These are phyloP conservation scores for Cyanophora paradoxa DNA, from an alignment of 78 protist species.

Conservation along the genomic window DNA sequence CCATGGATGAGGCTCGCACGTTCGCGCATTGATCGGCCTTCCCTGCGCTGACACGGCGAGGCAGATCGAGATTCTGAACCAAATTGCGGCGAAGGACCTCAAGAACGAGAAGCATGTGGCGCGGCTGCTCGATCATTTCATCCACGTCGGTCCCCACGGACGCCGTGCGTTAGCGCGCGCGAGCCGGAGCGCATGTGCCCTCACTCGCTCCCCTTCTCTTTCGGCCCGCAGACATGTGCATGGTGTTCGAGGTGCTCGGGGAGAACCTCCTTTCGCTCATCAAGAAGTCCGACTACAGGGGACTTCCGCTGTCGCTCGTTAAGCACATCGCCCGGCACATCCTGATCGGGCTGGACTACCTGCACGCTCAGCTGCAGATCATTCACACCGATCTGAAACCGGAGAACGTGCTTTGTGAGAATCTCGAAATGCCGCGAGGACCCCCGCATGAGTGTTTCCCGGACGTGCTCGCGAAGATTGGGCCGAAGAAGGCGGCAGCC, in stretches of 20 bases:
- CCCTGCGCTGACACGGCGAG: background rate
- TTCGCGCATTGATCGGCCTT: background rate
- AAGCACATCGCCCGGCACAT: conserved; percentile 52
- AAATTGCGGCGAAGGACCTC: no score
- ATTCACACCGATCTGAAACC: conserved; percentile 93
- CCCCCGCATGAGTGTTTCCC: no score
- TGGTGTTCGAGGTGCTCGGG: conserved; percentile 89
- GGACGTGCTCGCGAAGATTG: no score
- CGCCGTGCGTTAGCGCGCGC: no score
- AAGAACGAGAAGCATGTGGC: conserved; percentile 20
- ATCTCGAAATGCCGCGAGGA: no score
- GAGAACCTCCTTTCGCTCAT: conserved; percentile 61
- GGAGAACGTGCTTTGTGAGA: conserved; percentile 87
- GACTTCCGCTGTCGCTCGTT: conserved; percentile 73
- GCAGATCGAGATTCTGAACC: conserved; percentile 27
- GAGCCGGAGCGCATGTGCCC: no score
- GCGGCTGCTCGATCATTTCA: conserved; percentile 61
- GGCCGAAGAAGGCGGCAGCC: no score
- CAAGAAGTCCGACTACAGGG: conserved; percentile 66
- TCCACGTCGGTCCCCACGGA: conserved; percentile 74
- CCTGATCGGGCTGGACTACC: conserved; percentile 65
- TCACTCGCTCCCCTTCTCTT: no score
- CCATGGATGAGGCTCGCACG: conserved; percentile 24
- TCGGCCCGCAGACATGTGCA: conserved; percentile 65
- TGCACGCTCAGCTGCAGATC: conserved; percentile 68